Evolutionary conservation across 2,329 filamentous ascomycete species (phyloP).

Genomic region (Thelonectria olida): DNA sequence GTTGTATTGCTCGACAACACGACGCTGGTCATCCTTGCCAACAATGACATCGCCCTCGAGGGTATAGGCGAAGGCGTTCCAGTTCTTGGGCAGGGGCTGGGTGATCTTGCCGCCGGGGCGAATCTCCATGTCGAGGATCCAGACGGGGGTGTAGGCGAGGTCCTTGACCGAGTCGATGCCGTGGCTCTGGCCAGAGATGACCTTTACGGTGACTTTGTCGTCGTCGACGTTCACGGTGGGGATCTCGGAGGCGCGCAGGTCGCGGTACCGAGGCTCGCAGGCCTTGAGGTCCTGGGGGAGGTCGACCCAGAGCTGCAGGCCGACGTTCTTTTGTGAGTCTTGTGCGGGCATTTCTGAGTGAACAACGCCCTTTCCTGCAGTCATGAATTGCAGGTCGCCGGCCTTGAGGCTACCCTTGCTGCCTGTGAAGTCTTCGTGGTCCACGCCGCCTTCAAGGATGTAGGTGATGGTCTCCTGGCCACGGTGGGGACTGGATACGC

Average conservation of each 20-base stretch:
- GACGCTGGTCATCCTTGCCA: slow-evolving; percentile 61
- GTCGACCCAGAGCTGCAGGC: slow-evolving; percentile 96
- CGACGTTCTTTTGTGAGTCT: slow-evolving; percentile 79
- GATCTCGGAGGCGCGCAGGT: slow-evolving; percentile 82
- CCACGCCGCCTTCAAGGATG: slow-evolving; percentile 82
- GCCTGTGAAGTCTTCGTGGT: slow-evolving; percentile 93
- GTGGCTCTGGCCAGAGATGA: slow-evolving; percentile 87
- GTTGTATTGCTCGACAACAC: slow-evolving; percentile 75
- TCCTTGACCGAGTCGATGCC: slow-evolving; percentile 89
- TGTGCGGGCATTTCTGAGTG: slow-evolving; percentile 94
- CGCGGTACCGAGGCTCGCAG: slow-evolving; percentile 92
- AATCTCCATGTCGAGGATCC: slow-evolving; percentile 87
- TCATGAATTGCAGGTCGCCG: slow-evolving; percentile 99
- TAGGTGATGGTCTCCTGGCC: slow-evolving; percentile 93
- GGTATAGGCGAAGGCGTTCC: slow-evolving; percentile 91
- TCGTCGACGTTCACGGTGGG: slow-evolving; percentile 76
- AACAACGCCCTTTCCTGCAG: slow-evolving; percentile 88
- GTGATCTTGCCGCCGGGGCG: slow-evolving; percentile 79
- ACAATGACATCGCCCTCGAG: slow-evolving; percentile 78
- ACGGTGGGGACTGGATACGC: slow-evolving; percentile 61
- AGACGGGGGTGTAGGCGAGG: slow-evolving; percentile 96
- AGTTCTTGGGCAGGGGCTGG: slow-evolving; percentile 80
- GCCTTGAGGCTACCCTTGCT: slow-evolving; percentile 83
- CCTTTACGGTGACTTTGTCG: slow-evolving; percentile 81
- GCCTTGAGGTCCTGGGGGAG: slow-evolving; percentile 82